Conservation (phyloP, 108 stramenopile genomes). For the Nannochloropsis salina region DNA sequence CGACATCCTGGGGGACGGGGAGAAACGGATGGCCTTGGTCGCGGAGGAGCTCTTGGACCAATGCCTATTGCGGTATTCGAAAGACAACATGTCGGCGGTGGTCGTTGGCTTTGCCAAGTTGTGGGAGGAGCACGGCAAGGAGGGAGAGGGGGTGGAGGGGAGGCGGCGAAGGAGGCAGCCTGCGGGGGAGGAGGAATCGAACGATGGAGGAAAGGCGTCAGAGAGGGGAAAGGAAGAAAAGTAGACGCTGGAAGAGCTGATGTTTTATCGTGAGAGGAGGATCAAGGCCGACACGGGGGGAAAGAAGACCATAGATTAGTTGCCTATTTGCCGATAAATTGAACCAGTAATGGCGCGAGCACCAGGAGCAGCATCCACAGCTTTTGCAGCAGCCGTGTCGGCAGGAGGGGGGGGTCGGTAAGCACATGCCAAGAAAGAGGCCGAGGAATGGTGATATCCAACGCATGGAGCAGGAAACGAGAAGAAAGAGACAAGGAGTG, state of each 20-base stretch:
- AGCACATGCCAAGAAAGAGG: not conserved
- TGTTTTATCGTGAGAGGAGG: not conserved
- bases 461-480: not conserved
- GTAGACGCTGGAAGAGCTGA: not conserved
- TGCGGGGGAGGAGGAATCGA: not conserved
- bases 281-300: not conserved
- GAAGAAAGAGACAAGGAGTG: not conserved
- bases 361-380: not conserved
- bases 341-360: not conserved
- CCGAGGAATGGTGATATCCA: no score
- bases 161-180: not conserved
- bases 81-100: conserved; percentile 52
- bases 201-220: not conserved
- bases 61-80: conserved; percentile 32
- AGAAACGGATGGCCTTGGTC: conserved; percentile 22
- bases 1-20: conserved; percentile 27
- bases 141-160: conserved; percentile 16
- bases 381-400: not conserved
- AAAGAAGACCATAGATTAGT: not conserved
- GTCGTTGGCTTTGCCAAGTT: conserved; percentile 39
- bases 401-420: not conserved
- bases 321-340: no score
- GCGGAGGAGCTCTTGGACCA: conserved; percentile 41
- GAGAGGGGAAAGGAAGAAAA: not conserved
- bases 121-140: not conserved